Evolutionary conservation across 768 basidiomycete species (phyloP).

Genomic region (Boletus edulis): DNA sequence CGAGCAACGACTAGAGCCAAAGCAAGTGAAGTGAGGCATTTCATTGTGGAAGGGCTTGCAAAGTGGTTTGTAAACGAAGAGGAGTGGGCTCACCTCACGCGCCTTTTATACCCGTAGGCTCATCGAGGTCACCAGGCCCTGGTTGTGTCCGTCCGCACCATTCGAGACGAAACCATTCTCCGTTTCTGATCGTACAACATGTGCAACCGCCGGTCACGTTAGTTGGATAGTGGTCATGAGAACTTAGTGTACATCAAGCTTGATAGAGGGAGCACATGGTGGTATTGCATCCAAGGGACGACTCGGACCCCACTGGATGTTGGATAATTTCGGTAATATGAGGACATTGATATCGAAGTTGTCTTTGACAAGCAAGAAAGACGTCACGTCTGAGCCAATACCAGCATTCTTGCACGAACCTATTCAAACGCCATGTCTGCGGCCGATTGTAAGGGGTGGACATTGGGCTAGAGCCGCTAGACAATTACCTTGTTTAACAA

Average conservation of each 20-base stretch:
- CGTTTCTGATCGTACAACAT: conserved; percentile 11
- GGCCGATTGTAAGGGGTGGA: no score
- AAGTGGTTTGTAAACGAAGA: not conserved
- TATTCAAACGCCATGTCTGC: no score
- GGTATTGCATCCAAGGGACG: no score
- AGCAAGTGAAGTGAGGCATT: not conserved
- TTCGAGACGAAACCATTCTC: not conserved
- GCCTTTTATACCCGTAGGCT: no score
- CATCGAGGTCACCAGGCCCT: not conserved
- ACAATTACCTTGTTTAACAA: no score
- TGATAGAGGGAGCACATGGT: not conserved
- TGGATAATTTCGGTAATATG: no score
- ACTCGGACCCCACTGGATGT: not conserved
- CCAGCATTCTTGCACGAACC: no score
- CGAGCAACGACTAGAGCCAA: not conserved
- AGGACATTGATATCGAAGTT: no score
- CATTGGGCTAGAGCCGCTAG: not conserved
- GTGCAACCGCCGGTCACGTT: conserved; percentile 3
- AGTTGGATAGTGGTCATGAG: conserved; percentile 1
- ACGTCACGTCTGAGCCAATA: no score
- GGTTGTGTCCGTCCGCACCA: not conserved
- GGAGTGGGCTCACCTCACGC: no score
- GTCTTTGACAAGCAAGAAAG: no score
- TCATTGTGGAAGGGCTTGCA: conserved; percentile 14
- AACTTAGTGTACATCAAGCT: not conserved